These are phyloP conservation scores for Hyphodiscus hymeniophilus DNA, from an alignment of 495 filamentous ascomycete genomes.

Conservation along the genomic window DNA sequence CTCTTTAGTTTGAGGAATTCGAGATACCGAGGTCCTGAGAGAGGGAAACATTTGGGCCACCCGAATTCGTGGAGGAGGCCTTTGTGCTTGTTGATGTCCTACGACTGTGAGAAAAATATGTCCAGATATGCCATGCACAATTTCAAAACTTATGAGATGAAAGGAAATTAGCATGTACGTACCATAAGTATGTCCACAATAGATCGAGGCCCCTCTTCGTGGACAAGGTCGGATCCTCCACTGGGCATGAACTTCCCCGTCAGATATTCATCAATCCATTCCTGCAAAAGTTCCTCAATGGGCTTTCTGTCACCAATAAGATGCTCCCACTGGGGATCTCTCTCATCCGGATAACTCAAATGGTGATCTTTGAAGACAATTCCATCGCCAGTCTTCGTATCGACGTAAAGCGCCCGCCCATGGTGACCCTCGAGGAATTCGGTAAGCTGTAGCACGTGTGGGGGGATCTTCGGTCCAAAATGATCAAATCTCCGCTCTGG, in stretches of 20 bases:
- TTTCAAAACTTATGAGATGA: not conserved
- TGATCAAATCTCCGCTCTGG: not conserved
- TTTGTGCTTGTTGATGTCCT: slow-evolving; percentile 2
- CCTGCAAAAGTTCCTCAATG: slow-evolving; percentile 5
- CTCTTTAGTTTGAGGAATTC: not conserved
- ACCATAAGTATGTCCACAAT: not conserved
- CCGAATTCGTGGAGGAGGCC: slow-evolving; percentile 3
- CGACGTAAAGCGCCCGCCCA: not conserved
- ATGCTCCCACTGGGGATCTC: not conserved
- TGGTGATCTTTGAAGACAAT: slow-evolving; percentile 1
- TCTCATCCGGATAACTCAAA: not conserved
- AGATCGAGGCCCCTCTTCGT: not conserved
- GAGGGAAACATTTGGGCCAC: slow-evolving; percentile 6
- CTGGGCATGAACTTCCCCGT: not conserved
- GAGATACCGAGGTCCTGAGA: not conserved
- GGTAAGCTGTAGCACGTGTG: slow-evolving; percentile 3
- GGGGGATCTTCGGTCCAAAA: slow-evolving; percentile 3
- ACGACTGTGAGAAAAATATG: too few relatives aligned
- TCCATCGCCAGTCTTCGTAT: slow-evolving; percentile 4
- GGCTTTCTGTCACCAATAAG: not conserved
- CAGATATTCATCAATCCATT: slow-evolving; percentile 8
- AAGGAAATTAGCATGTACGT: not conserved
- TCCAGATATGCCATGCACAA: not conserved
- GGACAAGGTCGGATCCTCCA: not conserved
- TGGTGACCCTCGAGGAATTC: not conserved